phyloP scores from a whole-genome alignment of 352 stramenopile genomes.

The Phytophthora melonis region DNA sequence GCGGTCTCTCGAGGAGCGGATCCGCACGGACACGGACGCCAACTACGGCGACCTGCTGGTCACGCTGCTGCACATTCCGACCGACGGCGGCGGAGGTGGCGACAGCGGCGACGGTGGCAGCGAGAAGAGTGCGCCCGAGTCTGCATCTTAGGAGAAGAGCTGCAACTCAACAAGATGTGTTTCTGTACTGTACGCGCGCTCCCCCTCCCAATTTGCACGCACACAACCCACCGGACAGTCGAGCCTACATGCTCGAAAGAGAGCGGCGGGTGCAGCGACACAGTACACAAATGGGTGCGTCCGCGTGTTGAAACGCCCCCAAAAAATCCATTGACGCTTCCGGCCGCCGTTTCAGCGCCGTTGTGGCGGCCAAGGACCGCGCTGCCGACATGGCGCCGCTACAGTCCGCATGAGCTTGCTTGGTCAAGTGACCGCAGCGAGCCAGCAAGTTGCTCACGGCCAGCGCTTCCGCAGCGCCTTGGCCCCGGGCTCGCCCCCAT shows the following conservation, averaged over 20 bases:
- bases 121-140: conserved; percentile 13
- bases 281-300: background rate
- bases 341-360: background rate
- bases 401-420: background rate
- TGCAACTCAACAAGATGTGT: conserved; percentile 20
- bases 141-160: conserved; percentile 1
- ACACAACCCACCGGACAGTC: background rate
- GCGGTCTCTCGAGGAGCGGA: conserved; percentile 57
- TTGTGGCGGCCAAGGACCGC: background rate
- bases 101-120: background rate
- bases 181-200: conserved; percentile 21
- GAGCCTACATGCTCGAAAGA: background rate
- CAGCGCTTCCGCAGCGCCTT: background rate
- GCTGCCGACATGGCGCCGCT: background rate
- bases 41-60: conserved; percentile 66
- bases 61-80: conserved; percentile 54
- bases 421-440: background rate
- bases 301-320: conserved; percentile 4
- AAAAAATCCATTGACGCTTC: conserved; percentile 10
- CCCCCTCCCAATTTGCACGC: background rate
- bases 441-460: background rate
- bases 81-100: conserved; percentile 3
- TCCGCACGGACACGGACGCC: conserved; percentile 62
- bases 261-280: background rate
- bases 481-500: too few relatives aligned